These are phyloP conservation scores for Suillus hirtellus DNA, from an alignment of 768 basidiomycete genomes.

Conservation along the genomic window DNA sequence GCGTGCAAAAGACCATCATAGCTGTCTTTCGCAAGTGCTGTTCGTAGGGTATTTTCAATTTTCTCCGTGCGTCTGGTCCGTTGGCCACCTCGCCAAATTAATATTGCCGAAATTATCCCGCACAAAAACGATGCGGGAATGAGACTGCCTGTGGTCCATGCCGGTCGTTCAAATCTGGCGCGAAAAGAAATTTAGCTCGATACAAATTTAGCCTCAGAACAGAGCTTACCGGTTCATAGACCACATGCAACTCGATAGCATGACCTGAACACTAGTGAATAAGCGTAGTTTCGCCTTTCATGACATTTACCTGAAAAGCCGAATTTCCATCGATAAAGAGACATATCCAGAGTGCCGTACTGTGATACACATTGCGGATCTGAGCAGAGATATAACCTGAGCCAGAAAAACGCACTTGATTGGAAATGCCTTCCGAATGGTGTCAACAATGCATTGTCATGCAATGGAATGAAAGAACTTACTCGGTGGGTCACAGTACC, in stretches of 20 bases:
- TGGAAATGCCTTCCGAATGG: slow-evolving; percentile 58
- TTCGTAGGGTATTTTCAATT: slow-evolving; percentile 61
- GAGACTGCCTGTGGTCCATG: slow-evolving; percentile 66
- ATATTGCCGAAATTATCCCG: slow-evolving; percentile 69
- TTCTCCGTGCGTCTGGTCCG: slow-evolving; percentile 67
- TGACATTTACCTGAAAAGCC: slow-evolving; percentile 61
- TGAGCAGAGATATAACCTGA: not conserved
- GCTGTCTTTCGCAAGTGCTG: slow-evolving; percentile 38
- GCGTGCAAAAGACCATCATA: not conserved
- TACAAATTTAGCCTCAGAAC: not conserved
- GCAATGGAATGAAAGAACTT: slow-evolving; percentile 20
- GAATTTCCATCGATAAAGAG: slow-evolving; percentile 76
- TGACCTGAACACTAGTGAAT: slow-evolving; percentile 38
- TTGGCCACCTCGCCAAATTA: slow-evolving; percentile 74
- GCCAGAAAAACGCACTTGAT: slow-evolving; percentile 41
- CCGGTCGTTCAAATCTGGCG: slow-evolving; percentile 58
- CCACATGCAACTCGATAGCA: slow-evolving; percentile 82
- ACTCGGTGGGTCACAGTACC: slow-evolving; percentile 80
- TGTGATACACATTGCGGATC: slow-evolving; percentile 25
- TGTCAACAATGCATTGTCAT: slow-evolving; percentile 12
- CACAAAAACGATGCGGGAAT: slow-evolving; percentile 76
- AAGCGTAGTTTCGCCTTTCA: slow-evolving; percentile 6
- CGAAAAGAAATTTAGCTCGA: slow-evolving; percentile 4
- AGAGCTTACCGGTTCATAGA: slow-evolving; percentile 57
- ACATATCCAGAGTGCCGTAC: slow-evolving; percentile 72